Evolutionary conservation across 768 basidiomycete genomes (phyloP), one percentile per base, ranked within the genome.

Genomic region (Termitomyces sp.): DNA sequence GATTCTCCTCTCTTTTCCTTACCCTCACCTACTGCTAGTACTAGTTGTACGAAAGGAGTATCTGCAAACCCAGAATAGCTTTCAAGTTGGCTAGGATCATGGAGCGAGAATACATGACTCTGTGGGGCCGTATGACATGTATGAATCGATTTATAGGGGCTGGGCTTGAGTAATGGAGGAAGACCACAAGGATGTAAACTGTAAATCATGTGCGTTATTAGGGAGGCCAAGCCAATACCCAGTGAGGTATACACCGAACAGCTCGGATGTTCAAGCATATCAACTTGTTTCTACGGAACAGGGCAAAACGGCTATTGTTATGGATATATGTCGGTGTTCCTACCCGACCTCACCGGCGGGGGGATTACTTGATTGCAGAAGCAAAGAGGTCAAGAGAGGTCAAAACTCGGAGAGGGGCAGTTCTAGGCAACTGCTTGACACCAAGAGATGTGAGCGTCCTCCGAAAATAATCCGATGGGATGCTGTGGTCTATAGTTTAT

Each of bases 201-300:
- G 75, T 66, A 71, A 81, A 85, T 6, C 55, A 28, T 39, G 12
- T 18, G 38, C 32, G 7, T 24, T 48, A 55, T 16, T 13, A 24
- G 16, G 38, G 40, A 44, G 33, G 42, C 48, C 20, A 77, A 75
- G 3, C 52, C 24, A 80, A 75, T 4, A 24, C 2, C 87, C 87
- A 1, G 84, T 82, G 5, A 87, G 72, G 69, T 84, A 88, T 0
- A 85, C 85, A 2, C 87, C 87, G 50, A 86, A 84, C 0, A 90
- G 75, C 48, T 86, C 79, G 51, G 84, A 87, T 0, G 84, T 85
- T 3, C 84, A 84, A 0, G 83, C 77, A 67, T 82, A 86, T n/a
- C 74, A 71, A 0, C 77, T n/a, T n/a, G 80, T 24, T 4, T 81
- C 78, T 0, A 83, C 76, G 63, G 83, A 79, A 4, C 76, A 82